Base-by-base conservation (phyloP, 495 filamentous ascomycete species). In the Tuber borchii region DNA sequence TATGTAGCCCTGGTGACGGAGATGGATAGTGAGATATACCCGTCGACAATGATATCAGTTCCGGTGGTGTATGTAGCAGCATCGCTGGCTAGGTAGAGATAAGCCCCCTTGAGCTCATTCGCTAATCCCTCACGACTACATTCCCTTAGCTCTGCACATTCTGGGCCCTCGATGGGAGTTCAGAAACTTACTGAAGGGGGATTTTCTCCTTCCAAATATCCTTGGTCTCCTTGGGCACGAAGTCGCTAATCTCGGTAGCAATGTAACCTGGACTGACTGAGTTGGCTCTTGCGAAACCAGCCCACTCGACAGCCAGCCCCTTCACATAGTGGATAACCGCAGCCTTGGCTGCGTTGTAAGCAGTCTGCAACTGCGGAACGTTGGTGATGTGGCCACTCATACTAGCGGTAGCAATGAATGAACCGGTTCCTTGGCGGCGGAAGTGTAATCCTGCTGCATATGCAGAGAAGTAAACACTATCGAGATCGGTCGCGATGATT, bases 261-360 rank as follows among this genome's bases (percentile, higher is more conserved):
- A n/a, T n/a, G n/a, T n/a, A n/a, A n/a, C n/a, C n/a, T n/a, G n/a
- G n/a, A n/a, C n/a, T n/a, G n/a, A n/a, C n/a, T n/a, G n/a, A n/a
- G n/a, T n/a, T n/a, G n/a, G n/a, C n/a, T n/a, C n/a, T n/a, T n/a
- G n/a, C n/a, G n/a, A n/a, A n/a, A n/a, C n/a, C n/a, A n/a, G n/a
- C n/a, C n/a, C n/a, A n/a, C n/a, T n/a, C n/a, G n/a, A n/a, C n/a
- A n/a, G n/a, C n/a, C n/a, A n/a, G n/a, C n/a, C n/a, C n/a, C n/a
- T n/a, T n/a, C n/a, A n/a, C n/a, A n/a, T n/a, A n/a, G n/a, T n/a
- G 94, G 72, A 93, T 91, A 26, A 95, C 88, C 17, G 88, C 94
- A 17, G 93, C 91, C 86, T 97, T 97, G 51, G 92, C 91, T 7
- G 92, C 91, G 80, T 97, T 97, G 84, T 97, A 97, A 31, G 91